phyloP scores from a whole-genome alignment of 2,329 filamentous ascomycete species.

The Chaetomiaceae sp. region DNA sequence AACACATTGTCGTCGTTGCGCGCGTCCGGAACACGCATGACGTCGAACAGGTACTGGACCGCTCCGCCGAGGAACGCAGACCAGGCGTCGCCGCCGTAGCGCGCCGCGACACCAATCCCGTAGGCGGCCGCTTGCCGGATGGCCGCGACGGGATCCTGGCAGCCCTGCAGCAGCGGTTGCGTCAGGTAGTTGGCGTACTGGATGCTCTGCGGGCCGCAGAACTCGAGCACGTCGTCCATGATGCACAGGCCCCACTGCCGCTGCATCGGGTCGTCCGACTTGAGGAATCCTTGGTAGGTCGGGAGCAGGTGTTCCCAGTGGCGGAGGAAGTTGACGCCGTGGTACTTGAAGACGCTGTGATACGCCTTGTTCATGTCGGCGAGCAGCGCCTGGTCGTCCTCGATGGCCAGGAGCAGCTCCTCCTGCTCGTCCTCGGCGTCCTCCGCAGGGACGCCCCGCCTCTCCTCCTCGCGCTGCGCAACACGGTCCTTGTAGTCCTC shows the following conservation, averaged over 20 bases:
- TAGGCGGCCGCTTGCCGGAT: constrained; percentile 96
- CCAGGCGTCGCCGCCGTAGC: constrained; percentile 84
- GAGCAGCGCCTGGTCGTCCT: constrained; percentile 92
- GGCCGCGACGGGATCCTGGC: constrained; percentile 78
- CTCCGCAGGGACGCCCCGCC: constrained; percentile 65
- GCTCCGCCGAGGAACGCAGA: constrained; percentile 78
- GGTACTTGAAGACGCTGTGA: constrained; percentile 98
- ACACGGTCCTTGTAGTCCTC: constrained; percentile 92
- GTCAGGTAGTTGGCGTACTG: constrained; percentile 83
- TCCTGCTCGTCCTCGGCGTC: constrained; percentile 86
- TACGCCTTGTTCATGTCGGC: constrained; percentile 99
- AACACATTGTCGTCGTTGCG: constrained; percentile 91
- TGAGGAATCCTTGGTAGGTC: constrained; percentile 82
- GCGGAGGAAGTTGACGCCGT: constrained; percentile 76
- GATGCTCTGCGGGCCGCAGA: constrained; percentile 85
- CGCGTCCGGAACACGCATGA: constrained; percentile 73
- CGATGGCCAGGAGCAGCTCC: constrained; percentile 83
- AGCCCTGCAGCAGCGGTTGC: constrained; percentile 78
- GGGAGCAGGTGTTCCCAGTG: constrained; percentile 81
- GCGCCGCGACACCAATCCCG: constrained; percentile 90
- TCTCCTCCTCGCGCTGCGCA: constrained; percentile 75
- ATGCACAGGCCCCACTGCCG: constrained; percentile 99
- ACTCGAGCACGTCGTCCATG: constrained; percentile 96
- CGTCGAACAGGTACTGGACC: constrained; percentile 78
- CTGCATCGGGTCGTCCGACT: constrained; percentile 78